These are phyloP conservation scores for Aspergillus diversus DNA, from an alignment of 495 filamentous ascomycete species.

Conservation along the genomic window DNA sequence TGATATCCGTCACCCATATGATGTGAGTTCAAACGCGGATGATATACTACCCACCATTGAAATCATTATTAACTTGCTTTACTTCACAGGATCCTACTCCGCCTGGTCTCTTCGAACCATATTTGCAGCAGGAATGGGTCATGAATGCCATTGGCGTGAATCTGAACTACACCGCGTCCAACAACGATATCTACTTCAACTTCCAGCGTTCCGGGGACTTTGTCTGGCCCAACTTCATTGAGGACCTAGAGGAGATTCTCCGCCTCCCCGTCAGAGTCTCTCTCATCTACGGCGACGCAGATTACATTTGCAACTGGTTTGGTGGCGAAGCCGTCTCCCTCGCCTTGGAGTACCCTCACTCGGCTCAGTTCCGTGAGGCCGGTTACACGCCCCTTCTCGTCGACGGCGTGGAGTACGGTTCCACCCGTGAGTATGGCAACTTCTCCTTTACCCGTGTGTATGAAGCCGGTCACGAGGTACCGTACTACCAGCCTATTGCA, in stretches of 20 bases:
- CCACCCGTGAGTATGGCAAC: conserved; percentile 59
- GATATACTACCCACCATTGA: conserved; percentile 24
- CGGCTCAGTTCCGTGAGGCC: conserved; percentile 43
- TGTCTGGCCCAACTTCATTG: conserved; percentile 53
- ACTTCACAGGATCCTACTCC: conserved; percentile 60
- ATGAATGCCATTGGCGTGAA: conserved; percentile 64
- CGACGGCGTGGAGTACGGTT: conserved; percentile 45
- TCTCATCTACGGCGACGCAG: conserved; percentile 67
- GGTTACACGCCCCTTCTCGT: conserved; percentile 53
- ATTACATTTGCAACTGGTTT: conserved; percentile 60
- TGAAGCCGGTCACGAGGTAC: conserved; percentile 63
- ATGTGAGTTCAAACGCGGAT: conserved; percentile 41
- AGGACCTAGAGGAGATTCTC: conserved; percentile 57
- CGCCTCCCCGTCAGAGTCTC: conserved; percentile 62
- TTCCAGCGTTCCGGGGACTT: conserved; percentile 58
- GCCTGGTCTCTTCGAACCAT: conserved; percentile 59
- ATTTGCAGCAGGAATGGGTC: conserved; percentile 61
- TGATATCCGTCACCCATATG: conserved; percentile 58
- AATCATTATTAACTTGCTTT: conserved; percentile 2
- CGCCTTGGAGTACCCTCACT: conserved; percentile 41
- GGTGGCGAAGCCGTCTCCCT: conserved; percentile 46
- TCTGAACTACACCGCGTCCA: conserved; percentile 66
- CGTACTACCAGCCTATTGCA: conserved; percentile 58
- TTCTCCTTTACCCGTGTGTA: conserved; percentile 62
- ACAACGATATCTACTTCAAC: conserved; percentile 49